Percentiles rank a stretch among this genome's conserved stretches.
phyloP scores from a whole-genome alignment of 768 basidiomycete species.

The Tricholoma sp. region DNA sequence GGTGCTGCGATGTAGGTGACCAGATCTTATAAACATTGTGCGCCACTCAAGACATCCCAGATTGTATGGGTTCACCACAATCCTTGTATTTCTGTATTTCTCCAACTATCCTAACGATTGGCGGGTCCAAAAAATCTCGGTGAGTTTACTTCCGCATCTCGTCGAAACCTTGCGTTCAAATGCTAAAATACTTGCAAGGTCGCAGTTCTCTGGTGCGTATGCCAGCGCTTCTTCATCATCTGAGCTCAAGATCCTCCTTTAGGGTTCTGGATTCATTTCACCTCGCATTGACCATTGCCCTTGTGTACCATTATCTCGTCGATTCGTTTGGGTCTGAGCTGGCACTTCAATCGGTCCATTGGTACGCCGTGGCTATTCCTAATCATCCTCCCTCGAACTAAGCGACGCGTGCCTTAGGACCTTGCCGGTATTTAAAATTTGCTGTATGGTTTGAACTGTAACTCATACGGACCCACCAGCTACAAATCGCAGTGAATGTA shows the following conservation, averaged over 20 bases:
- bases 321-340: slow-evolving; percentile 16
- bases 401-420: slow-evolving; percentile 8
- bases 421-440: slow-evolving; percentile 16
- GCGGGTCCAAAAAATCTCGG: slow-evolving; percentile 16
- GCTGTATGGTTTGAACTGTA: background rate
- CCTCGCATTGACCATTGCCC: slow-evolving; percentile 19
- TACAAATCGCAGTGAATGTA: slow-evolving; percentile 22
- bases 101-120: slow-evolving; percentile 18
- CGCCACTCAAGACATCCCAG: background rate
- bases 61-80: slow-evolving; percentile 16
- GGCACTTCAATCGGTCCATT: slow-evolving; percentile 10
- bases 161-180: background rate
- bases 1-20: slow-evolving; percentile 22
- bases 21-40: background rate
- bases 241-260: background rate
- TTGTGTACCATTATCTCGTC: slow-evolving; percentile 25
- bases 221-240: background rate
- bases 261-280: slow-evolving; percentile 22
- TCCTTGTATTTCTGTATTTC: slow-evolving; percentile 21
- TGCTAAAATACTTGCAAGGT: slow-evolving; percentile 8
- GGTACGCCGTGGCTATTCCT: slow-evolving; percentile 5
- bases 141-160: slow-evolving; percentile 2
- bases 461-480: slow-evolving; percentile 6
- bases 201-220: slow-evolving; percentile 15
- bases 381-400: background rate